A percentile compares a stretch with the other conserved stretches of the same genome.
These are phyloP conservation scores for Fusarium siculi DNA, from an alignment of 2,329 filamentous ascomycete genomes.

Conservation along the genomic window DNA sequence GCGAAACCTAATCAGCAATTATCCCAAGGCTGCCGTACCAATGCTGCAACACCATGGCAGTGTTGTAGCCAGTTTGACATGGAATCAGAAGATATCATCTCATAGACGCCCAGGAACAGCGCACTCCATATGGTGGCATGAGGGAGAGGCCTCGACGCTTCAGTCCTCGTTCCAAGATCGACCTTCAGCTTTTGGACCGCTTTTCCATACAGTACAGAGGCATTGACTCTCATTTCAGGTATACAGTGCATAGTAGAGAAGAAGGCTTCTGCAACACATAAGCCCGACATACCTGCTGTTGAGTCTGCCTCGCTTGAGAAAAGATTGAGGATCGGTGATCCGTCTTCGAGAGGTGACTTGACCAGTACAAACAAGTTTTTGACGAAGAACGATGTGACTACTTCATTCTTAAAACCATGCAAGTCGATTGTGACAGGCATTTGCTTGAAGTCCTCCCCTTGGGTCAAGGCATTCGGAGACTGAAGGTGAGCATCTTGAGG, in stretches of 20 bases:
- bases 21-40: not conserved
- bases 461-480: not conserved
- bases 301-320: not conserved
- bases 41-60: not conserved
- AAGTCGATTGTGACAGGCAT: not conserved
- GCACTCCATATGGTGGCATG: not conserved
- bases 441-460: no score
- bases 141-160: not conserved
- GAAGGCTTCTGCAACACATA: not conserved
- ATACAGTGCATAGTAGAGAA: not conserved
- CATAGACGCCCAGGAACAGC: not conserved
- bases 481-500: no score
- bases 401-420: not conserved
- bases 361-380: not conserved
- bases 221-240: not conserved
- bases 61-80: not conserved
- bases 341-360: not conserved
- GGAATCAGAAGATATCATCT: not conserved
- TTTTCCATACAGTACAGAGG: not conserved
- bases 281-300: not conserved
- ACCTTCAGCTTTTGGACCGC: not conserved
- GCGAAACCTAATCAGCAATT: not conserved
- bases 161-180: not conserved
- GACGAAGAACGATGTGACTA: not conserved
- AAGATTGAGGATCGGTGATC: not conserved